These are phyloP conservation scores for Leccinum arenicola DNA, from an alignment of 768 basidiomycete species.

Conservation along the genomic window DNA sequence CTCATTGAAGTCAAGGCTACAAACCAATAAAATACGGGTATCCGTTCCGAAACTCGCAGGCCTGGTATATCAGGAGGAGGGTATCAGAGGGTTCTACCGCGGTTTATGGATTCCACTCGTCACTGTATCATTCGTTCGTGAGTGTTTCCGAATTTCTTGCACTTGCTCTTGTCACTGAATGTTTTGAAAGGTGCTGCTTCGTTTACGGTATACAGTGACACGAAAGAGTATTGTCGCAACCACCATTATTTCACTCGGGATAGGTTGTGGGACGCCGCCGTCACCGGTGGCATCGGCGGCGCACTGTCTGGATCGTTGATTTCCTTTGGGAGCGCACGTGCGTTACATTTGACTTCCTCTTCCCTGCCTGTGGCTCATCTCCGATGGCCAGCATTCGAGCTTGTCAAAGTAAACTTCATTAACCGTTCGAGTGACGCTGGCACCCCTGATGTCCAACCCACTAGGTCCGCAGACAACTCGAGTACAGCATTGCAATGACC, in stretches of 20 bases:
- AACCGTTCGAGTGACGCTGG: neutral
- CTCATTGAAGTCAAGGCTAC: constrained; percentile 89
- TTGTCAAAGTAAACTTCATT: constrained; percentile 72
- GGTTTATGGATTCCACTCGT: constrained; percentile 90
- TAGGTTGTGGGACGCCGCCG: constrained; percentile 63
- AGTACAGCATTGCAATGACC: constrained; percentile 84
- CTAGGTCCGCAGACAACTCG: constrained; percentile 86
- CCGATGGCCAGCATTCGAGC: constrained; percentile 69
- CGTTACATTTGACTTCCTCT: constrained; percentile 34
- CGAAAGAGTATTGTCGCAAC: constrained; percentile 69
- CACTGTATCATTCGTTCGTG: constrained; percentile 95
- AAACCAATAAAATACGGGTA: constrained; percentile 75
- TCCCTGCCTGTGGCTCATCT: constrained; percentile 19
- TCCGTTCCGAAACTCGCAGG: constrained; percentile 70
- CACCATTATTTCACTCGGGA: constrained; percentile 57
- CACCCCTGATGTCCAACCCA: constrained; percentile 14
- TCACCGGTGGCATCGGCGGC: constrained; percentile 80
- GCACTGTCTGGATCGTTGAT: constrained; percentile 88
- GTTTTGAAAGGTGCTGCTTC: constrained; percentile 69
- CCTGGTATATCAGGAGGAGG: constrained; percentile 79
- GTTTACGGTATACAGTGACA: constrained; percentile 86
- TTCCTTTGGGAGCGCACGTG: constrained; percentile 85
- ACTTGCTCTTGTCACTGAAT: constrained; percentile 4
- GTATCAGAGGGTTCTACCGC: constrained; percentile 87
- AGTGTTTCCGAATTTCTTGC: constrained; percentile 36